A percentile compares a stretch with the other conserved stretches of the same genome.
phyloP scores from a whole-genome alignment of 345 rosid genomes.

The Triadica sebifera region DNA sequence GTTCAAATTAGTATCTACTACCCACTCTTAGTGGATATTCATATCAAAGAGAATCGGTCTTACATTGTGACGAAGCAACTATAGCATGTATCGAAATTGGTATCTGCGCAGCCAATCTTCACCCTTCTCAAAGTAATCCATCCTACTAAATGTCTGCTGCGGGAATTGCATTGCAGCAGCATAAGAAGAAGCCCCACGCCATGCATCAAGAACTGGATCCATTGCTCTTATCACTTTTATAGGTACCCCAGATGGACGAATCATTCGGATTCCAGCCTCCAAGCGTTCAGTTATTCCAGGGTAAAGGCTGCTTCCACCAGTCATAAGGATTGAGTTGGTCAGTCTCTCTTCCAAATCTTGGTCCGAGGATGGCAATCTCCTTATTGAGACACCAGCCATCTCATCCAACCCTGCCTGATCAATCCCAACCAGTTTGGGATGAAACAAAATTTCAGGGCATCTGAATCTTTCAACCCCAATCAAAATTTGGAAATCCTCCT shows the following conservation, averaged over 20 bases:
- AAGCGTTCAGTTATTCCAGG: slow-evolving; percentile 69
- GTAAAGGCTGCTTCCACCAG: slow-evolving; percentile 73
- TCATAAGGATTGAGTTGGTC: slow-evolving; percentile 69
- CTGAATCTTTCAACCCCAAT: slow-evolving; percentile 83
- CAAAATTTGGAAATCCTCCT: slow-evolving; percentile 81
- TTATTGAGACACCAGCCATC: slow-evolving; percentile 74
- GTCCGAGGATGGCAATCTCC: slow-evolving; percentile 52
- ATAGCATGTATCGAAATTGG: slow-evolving; percentile 56
- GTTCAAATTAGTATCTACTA: not conserved
- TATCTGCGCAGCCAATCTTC: slow-evolving; percentile 90
- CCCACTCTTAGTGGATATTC: slow-evolving; percentile 21
- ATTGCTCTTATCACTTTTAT: slow-evolving; percentile 63
- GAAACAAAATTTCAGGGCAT: slow-evolving; percentile 80
- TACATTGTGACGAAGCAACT: slow-evolving; percentile 1
- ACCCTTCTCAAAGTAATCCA: slow-evolving; percentile 80
- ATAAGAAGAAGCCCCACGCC: slow-evolving; percentile 89
- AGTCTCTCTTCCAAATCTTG: slow-evolving; percentile 53
- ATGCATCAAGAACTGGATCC: slow-evolving; percentile 86
- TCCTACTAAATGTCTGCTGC: slow-evolving; percentile 55
- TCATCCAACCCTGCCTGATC: slow-evolving; percentile 86
- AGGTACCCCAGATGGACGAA: slow-evolving; percentile 72
- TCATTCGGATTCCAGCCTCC: slow-evolving; percentile 77
- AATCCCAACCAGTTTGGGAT: slow-evolving; percentile 78
- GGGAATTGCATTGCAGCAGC: slow-evolving; percentile 59
- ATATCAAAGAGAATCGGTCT: slow-evolving; percentile 17